Conservation (phyloP, 768 basidiomycete genomes). For the Boletus tomentosulus region DNA sequence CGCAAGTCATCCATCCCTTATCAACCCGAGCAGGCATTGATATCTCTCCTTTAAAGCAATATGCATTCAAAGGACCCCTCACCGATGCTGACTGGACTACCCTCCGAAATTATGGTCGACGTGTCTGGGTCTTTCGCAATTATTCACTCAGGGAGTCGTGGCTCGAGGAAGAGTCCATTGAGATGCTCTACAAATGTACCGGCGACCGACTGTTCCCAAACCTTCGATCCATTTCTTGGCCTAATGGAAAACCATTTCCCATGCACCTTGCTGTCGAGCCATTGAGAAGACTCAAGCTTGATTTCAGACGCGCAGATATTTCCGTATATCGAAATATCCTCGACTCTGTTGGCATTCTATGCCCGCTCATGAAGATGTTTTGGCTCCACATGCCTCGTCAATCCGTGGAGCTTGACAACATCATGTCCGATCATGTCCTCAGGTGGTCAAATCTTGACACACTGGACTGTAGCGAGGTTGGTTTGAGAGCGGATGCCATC, state of each 20-base stretch:
- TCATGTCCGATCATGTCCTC: background rate
- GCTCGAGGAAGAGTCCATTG: background rate
- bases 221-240: background rate
- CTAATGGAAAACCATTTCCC: background rate
- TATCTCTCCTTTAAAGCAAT: background rate
- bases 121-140: slow-evolving; percentile 5
- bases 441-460: slow-evolving; percentile 1
- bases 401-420: background rate
- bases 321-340: background rate
- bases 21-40: background rate
- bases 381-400: background rate
- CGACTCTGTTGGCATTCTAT: background rate
- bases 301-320: background rate
- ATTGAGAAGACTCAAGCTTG: background rate
- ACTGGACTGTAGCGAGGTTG: background rate
- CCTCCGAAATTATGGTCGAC: background rate
- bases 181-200: background rate
- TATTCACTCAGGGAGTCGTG: background rate
- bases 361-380: background rate
- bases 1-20: background rate
- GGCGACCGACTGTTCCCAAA: background rate
- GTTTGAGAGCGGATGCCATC: background rate
- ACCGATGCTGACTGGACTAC: slow-evolving; percentile 1
- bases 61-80: slow-evolving; percentile 1
- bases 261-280: background rate